Base-by-base conservation (phyloP, 2,329 filamentous ascomycete species). In the Alternaria longipes region DNA sequence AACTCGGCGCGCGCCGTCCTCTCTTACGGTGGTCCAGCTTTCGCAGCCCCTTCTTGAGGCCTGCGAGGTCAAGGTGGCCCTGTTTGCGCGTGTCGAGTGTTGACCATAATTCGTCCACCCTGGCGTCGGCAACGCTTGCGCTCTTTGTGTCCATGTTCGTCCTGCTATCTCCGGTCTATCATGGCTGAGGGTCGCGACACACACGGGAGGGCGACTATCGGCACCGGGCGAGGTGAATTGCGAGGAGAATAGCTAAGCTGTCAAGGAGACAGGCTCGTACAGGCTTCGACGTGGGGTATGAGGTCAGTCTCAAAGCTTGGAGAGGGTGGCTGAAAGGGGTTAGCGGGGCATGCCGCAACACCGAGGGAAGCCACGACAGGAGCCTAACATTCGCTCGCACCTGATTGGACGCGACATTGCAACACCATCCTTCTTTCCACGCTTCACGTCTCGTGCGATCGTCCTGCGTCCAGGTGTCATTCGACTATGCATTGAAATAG, bases 11-110 rank as follows among this genome's bases (percentile, higher is more conserved):
- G 42, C 60, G 51, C 40, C 62, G 42, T 40, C 14, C 45, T 22
- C 8, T 78, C 89, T 81, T 81, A 97, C 93, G 95, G 79, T 99
- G 95, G 79, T 98, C 94, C 74, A 98, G 93, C 80, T 89, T 91
- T 78, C 85, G 89, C 75, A 99, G 82, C 4, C 94, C 95, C 81
- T 89, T 92, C 81, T 94, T 91, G 70, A 99, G 83, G 32, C 89
- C 93, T 78, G 90, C 89, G 67, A 96, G 84, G 80, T 98, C 94
- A 71, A 99, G 85, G 78, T 92, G 89, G 60, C 92, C 92, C 71
- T 90, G 89, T 60, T 86, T 85, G 67, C 89, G 87, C 67, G 90
- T 90, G 79, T 97, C 93, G 68, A 99, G 86, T 73, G 87, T 89
- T 76, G 83, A 84, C 94, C 94, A 98, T 74, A 98, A 87, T 78